Base-by-base conservation (phyloP, 1,284 basidiomycete genomes). In the Sporisorium sorghi region DNA sequence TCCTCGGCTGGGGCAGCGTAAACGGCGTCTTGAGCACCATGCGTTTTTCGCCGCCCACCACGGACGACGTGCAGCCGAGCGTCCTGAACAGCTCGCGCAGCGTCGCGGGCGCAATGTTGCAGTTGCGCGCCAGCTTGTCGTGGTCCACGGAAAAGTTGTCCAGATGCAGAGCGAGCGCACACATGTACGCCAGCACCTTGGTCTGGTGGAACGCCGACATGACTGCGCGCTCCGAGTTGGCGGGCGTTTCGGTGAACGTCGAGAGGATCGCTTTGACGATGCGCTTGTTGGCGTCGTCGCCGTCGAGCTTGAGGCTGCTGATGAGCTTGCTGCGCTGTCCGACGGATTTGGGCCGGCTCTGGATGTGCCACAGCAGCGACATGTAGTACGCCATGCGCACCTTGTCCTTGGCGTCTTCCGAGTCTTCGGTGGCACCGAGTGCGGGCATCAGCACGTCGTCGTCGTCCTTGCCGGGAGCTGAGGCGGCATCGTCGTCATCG, bases 61-160 rank as follows among this genome's bases (percentile, higher is more conserved):
- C 67, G 12, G 64, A 21, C 30, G 61, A 57, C 4, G 78, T 67
- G 66, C 78, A 79, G 17, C 77, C 77, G 19, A 79, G 46, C 33
- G 77, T 72, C 17, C 65, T 57, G 44, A 69, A 76, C 44, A 79
- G 42, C 42, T 79, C 77, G 21, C 73, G 49, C 56, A 79, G 43
- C 24, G 63, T 71, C 6, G 64, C 49, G 3, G 71, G 61, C 11
- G 60, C 49, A 21, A 73, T 61, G 42, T 65, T 65, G 58, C 61
- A 68, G 65, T 73, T 60, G 15, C 55, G 43, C 7, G 71, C 71
- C 53, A 73, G 42, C 55, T 55, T 61, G 30, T 74, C 57, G 14
- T 74, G 57, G 17, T 79, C 78, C 48, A 84, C 64, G 12, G 72
- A 61, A 57, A 82, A 84, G 48, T 77, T 71, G 46, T 84, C 81